Evolutionary conservation across 768 basidiomycete genomes (phyloP).

Genomic region (Xerocomellus amylosporus): DNA sequence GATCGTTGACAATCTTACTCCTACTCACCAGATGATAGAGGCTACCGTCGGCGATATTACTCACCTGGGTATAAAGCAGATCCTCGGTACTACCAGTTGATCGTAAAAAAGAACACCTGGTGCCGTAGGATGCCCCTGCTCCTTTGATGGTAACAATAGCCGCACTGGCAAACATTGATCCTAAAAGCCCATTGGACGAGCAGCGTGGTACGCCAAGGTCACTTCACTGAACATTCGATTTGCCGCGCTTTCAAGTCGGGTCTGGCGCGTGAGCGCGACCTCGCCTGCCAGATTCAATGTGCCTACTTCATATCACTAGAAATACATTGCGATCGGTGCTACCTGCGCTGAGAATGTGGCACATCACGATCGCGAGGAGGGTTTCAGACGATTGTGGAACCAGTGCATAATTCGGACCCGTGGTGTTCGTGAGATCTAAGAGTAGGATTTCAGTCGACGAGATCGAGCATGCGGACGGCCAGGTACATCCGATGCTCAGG

Average conservation of each 20-base stretch:
- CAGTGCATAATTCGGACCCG: background rate
- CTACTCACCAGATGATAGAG: constrained; percentile 18
- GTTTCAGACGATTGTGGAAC: background rate
- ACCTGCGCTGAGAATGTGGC: background rate
- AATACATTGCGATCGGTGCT: background rate
- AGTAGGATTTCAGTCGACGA: background rate
- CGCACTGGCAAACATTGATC: too few species aligned
- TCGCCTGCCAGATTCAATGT: background rate
- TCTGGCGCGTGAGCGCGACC: background rate
- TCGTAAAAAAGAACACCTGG: background rate
- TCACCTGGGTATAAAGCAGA: constrained; percentile 16
- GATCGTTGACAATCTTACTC: constrained; percentile 24
- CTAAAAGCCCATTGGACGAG: too few species aligned
- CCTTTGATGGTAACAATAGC: background rate
- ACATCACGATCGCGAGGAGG: background rate
- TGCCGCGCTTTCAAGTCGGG: too few species aligned
- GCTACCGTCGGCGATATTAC: constrained; percentile 4
- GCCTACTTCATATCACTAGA: background rate
- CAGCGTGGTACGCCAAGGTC: too few species aligned
- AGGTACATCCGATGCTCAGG: background rate
- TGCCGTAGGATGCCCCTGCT: too few species aligned
- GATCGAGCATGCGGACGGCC: background rate
- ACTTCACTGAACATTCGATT: too few species aligned
- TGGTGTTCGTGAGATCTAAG: background rate
- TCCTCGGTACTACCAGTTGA: background rate